Base-by-base conservation (phyloP, 176 grass and related monocot genomes). In the Dactylis glomerata region DNA sequence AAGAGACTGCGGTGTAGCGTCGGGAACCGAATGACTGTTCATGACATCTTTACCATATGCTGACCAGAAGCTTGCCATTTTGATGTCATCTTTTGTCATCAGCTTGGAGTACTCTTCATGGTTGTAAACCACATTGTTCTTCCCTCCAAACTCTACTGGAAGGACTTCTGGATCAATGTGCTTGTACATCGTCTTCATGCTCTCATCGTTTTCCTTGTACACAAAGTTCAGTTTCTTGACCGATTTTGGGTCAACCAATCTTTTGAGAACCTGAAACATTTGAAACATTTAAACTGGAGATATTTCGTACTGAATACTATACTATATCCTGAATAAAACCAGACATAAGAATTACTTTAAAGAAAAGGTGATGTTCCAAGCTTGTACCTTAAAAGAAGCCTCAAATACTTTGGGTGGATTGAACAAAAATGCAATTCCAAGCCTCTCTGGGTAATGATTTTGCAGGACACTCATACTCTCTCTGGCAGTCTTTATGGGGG, bases 371-470 rank as follows among this genome's bases (percentile, higher is more conserved):
- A 75, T 10, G 19, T 9, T 75, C 31, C 73, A n/a, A 85, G 26
- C 3, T 1, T 46, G 55, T 74, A 96, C 96, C 96, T 96, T 99
- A 75, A 70, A 99, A 82, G 95, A 96, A 19, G 90, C 71, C 65
- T 96, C 87, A 75, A 99, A 99, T 85, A 99, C 90, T 90, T 79
- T 94, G 22, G 96, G 96, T 31, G 96, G 88, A 73, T 96, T 91
- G 79, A 92, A 94, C 20, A 99, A 23, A 86, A 96, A 88, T 10
- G 86, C 86, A 84, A 73, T 63, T 38, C 75, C 83, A 47, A 99
- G 86, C 68, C 93, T 93, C 86, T 99, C 96, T 16, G 91, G 96
- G 42, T 99, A 99, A 66, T 99, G 93, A 78, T 89, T 96, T 85
- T 99, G 91, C 73, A 96, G 85, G 59, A 99, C 78, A 67, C 89